These are phyloP conservation scores for Henckelia pumila DNA, from an alignment of 257 asterid species.

Conservation along the genomic window DNA sequence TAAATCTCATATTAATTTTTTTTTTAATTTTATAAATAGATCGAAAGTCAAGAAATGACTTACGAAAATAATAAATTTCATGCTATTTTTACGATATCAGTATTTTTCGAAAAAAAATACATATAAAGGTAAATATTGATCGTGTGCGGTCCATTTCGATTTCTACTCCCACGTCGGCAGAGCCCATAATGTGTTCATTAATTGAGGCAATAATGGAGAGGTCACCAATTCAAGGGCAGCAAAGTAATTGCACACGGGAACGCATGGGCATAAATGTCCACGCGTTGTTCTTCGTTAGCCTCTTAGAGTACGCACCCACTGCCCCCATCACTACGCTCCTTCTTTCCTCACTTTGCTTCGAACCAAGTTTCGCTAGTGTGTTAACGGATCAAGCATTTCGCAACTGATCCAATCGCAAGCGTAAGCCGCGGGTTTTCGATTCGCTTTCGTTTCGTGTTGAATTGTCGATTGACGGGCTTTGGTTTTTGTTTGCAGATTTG, in stretches of 20 bases:
- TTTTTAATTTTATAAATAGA: too few relatives aligned
- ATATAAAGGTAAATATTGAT: too few relatives aligned
- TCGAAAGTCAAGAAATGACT: too few relatives aligned
- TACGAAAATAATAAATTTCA: too few relatives aligned
- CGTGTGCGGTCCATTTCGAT: too few relatives aligned
- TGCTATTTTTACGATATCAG: too few relatives aligned
- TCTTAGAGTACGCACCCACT: conserved; percentile 17
- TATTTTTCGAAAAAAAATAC: too few relatives aligned
- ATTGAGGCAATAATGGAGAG: neutral
- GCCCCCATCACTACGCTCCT: conserved; percentile 17
- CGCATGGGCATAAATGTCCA: conserved; percentile 23
- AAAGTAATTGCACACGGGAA: conserved; percentile 10
- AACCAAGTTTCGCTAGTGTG: conserved; percentile 18
- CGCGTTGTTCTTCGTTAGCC: conserved; percentile 22
- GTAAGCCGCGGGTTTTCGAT: conserved; percentile 9
- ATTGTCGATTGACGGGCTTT: conserved; percentile 13
- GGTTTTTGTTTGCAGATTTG: conserved; percentile 30
- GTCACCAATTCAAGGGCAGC: conserved; percentile 24
- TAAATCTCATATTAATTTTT: too few relatives aligned
- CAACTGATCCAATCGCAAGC: conserved; percentile 25
- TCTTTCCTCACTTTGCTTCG: conserved; percentile 9
- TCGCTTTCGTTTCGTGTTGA: neutral
- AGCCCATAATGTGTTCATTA: too few relatives aligned
- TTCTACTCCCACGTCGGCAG: too few relatives aligned
- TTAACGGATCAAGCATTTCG: conserved; percentile 24